A percentile compares a stretch with the other conserved stretches of the same genome.
Evolutionary conservation across 2,329 filamentous ascomycete genomes (phyloP).

Genomic region (Fusarium sp.): DNA sequence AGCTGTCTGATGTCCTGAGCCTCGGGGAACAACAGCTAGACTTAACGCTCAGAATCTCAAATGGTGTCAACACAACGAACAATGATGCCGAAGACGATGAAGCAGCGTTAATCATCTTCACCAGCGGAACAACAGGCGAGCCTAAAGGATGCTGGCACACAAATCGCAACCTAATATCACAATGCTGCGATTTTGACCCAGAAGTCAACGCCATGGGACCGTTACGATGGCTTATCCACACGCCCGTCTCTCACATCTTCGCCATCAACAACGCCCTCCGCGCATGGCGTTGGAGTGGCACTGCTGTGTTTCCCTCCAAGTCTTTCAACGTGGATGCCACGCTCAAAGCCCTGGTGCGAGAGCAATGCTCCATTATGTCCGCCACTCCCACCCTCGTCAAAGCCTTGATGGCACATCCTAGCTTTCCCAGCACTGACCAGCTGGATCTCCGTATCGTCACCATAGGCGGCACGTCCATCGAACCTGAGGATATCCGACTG

Average conservation of each 20-base stretch:
- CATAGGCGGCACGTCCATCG: constrained; percentile 55
- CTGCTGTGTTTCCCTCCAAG: constrained; percentile 56
- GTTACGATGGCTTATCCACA: constrained; percentile 58
- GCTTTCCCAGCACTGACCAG: constrained; percentile 47
- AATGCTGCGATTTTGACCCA: constrained; percentile 56
- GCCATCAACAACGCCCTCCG: constrained; percentile 58
- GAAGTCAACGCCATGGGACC: constrained; percentile 49
- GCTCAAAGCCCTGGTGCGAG: constrained; percentile 51
- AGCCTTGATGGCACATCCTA: constrained; percentile 52
- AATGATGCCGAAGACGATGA: constrained; percentile 30
- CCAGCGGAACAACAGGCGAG: constrained; percentile 64
- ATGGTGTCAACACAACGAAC: not conserved
- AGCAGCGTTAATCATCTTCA: constrained; percentile 62
- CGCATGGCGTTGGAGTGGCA: constrained; percentile 55
- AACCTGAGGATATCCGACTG: constrained; percentile 52
- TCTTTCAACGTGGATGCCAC: constrained; percentile 55
- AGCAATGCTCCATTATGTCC: constrained; percentile 57
- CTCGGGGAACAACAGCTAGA: not conserved
- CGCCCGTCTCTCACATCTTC: constrained; percentile 57
- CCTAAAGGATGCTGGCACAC: constrained; percentile 64
- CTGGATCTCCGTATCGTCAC: constrained; percentile 54
- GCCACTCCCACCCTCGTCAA: constrained; percentile 59
- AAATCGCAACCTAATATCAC: constrained; percentile 58
- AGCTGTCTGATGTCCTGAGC: constrained; percentile 28
- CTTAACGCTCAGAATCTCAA: not conserved